phyloP scores from a whole-genome alignment of 2,329 filamentous ascomycete genomes.

The Pseudocercospora cruenta region DNA sequence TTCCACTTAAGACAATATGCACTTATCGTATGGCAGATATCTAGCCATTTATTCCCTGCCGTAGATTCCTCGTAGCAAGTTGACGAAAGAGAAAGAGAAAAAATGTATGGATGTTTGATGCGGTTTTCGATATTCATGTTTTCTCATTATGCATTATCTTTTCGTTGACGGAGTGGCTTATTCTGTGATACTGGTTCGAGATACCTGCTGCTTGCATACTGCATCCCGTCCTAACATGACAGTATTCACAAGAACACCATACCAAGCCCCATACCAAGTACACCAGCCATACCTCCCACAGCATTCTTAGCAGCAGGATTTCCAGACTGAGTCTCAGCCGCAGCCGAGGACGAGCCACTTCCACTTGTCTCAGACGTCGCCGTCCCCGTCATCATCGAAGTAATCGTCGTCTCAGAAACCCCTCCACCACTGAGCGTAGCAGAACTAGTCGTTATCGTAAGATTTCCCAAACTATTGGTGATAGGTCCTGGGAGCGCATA shows the following conservation, averaged over 20 bases:
- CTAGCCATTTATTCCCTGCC: no score
- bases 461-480: neutral
- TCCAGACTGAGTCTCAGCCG: conserved; percentile 6
- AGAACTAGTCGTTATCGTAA: conserved; percentile 6
- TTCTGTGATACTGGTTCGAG: neutral
- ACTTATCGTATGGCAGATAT: no score
- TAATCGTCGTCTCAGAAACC: neutral
- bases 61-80: no score
- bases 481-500: neutral
- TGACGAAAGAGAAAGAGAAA: no score
- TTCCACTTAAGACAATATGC: no score
- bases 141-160: neutral
- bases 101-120: no score
- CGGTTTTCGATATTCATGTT: no score
- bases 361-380: conserved; percentile 9
- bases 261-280: conserved; percentile 13
- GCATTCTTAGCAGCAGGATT: conserved; percentile 11
- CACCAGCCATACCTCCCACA: conserved; percentile 10
- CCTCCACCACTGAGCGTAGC: neutral
- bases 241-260: conserved; percentile 9
- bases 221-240: neutral
- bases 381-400: neutral
- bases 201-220: neutral
- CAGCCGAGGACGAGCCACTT: neutral
- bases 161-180: neutral